Conservation (phyloP, 2,329 filamentous ascomycete species). For the Kalmusia sp. region DNA sequence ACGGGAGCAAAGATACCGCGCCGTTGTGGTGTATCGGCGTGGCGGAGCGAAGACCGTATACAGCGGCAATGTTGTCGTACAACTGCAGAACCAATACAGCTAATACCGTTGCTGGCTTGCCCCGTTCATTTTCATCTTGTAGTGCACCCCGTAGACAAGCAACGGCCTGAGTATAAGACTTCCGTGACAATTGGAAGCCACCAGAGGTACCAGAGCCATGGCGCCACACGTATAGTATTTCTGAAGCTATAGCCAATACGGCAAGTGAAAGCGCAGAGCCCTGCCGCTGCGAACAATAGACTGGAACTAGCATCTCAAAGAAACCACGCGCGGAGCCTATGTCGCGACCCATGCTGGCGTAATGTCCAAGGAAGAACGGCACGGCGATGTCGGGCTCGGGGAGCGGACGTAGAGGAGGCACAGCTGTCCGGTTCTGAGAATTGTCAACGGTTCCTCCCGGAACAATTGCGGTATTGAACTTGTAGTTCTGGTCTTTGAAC, state of each 20-base stretch:
- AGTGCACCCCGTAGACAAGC: slow-evolving; percentile 5
- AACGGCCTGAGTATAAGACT: not conserved
- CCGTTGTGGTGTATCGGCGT: slow-evolving; percentile 7
- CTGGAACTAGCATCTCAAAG: slow-evolving; percentile 11
- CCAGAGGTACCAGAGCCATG: not conserved
- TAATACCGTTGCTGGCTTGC: slow-evolving; percentile 7
- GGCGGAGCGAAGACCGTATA: slow-evolving; percentile 9
- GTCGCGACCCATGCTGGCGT: slow-evolving; percentile 5
- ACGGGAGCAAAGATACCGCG: slow-evolving; percentile 9
- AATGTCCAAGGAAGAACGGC: slow-evolving; percentile 2
- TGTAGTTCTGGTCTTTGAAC: slow-evolving; percentile 12
- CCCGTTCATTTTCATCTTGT: not conserved
- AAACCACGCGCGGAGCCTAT: slow-evolving; percentile 6
- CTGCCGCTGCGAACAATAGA: slow-evolving; percentile 11
- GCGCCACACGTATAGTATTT: slow-evolving; percentile 1
- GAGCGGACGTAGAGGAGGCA: not conserved
- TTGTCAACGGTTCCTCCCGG: not conserved
- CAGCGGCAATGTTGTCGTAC: slow-evolving; percentile 5
- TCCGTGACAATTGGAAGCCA: not conserved
- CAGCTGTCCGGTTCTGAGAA: not conserved
- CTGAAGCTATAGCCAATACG: slow-evolving; percentile 2
- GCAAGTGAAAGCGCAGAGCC: slow-evolving; percentile 11
- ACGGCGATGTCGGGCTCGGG: not conserved
- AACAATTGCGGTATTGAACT: slow-evolving; percentile 4
- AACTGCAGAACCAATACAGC: slow-evolving; percentile 5